phyloP scores from a whole-genome alignment of 192 early-diverging fungal species.

The Podila horticola region DNA sequence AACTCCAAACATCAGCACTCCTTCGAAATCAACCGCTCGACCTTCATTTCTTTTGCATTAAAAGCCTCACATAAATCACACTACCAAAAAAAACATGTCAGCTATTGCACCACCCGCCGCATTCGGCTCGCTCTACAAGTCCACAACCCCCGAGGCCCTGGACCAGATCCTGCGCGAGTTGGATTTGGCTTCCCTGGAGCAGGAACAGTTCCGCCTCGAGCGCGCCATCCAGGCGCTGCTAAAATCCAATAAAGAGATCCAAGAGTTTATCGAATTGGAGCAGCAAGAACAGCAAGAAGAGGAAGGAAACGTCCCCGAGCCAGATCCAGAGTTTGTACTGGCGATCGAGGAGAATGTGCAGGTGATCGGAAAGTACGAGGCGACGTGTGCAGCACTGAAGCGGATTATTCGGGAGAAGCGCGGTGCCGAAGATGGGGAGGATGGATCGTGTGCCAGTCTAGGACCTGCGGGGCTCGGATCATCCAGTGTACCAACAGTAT shows the following conservation, averaged over 20 bases:
- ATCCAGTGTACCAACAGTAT: too few species aligned
- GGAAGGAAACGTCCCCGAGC: background rate
- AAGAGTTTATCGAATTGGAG: slow-evolving; percentile 38
- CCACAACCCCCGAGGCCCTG: slow-evolving; percentile 15
- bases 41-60: background rate
- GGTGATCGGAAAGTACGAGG: slow-evolving; percentile 35
- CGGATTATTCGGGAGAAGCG: slow-evolving; percentile 22
- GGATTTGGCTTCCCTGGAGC: slow-evolving; percentile 32
- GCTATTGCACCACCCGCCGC: slow-evolving; percentile 39
- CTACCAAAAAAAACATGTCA: background rate
- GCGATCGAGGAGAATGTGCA: slow-evolving; percentile 46
- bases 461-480: background rate
- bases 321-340: slow-evolving; percentile 46
- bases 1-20: too few species aligned
- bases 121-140: slow-evolving; percentile 22
- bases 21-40: background rate
- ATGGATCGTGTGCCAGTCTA: background rate
- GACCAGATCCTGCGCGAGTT: slow-evolving; percentile 29
- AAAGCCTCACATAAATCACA: background rate
- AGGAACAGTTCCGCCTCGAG: slow-evolving; percentile 33
- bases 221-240: slow-evolving; percentile 27
- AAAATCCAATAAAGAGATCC: slow-evolving; percentile 43
- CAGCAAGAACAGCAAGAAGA: slow-evolving; percentile 9
- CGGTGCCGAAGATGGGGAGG: background rate
- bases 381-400: slow-evolving; percentile 18